A percentile compares a stretch with the other conserved stretches of the same genome.
Conservation (phyloP, 1,284 basidiomycete genomes). For the Sanghuangporus weigelae region DNA sequence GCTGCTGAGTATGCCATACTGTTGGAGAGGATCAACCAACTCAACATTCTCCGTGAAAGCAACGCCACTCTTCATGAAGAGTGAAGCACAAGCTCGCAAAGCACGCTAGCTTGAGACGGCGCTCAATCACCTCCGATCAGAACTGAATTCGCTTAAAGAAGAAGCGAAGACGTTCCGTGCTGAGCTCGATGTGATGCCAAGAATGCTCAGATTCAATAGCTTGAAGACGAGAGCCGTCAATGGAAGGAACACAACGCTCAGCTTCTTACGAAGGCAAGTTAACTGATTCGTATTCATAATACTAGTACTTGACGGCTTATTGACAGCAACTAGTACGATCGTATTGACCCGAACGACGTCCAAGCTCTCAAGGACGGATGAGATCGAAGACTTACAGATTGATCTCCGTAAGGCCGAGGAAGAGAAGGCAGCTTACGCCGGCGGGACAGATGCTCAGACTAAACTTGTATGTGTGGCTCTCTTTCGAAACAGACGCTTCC, state of each 20-base stretch:
- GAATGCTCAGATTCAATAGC: constrained; percentile 60
- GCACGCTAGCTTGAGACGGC: constrained; percentile 58
- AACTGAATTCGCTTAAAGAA: constrained; percentile 76
- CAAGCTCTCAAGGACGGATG: constrained; percentile 73
- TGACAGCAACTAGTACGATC: constrained; percentile 59
- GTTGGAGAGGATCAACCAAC: constrained; percentile 82
- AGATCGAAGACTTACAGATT: constrained; percentile 50
- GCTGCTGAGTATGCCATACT: constrained; percentile 83
- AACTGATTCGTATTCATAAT: background rate
- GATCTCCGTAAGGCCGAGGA: constrained; percentile 29
- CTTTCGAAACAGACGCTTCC: background rate
- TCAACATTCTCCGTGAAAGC: constrained; percentile 84
- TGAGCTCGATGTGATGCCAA: constrained; percentile 72
- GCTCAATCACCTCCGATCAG: constrained; percentile 48
- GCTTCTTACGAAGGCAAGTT: constrained; percentile 67
- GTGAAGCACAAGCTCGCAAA: constrained; percentile 61
- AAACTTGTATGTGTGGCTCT: constrained; percentile 31
- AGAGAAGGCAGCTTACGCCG: constrained; percentile 22
- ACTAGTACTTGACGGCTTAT: background rate
- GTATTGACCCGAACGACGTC: constrained; percentile 84
- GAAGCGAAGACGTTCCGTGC: constrained; percentile 63
- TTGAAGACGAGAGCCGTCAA: constrained; percentile 75
- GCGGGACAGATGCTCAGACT: constrained; percentile 35
- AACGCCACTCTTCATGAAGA: constrained; percentile 81
- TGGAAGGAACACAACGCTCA: constrained; percentile 86